Conservation (phyloP, 176 grass and related monocot species). For the Musa itinerans region DNA sequence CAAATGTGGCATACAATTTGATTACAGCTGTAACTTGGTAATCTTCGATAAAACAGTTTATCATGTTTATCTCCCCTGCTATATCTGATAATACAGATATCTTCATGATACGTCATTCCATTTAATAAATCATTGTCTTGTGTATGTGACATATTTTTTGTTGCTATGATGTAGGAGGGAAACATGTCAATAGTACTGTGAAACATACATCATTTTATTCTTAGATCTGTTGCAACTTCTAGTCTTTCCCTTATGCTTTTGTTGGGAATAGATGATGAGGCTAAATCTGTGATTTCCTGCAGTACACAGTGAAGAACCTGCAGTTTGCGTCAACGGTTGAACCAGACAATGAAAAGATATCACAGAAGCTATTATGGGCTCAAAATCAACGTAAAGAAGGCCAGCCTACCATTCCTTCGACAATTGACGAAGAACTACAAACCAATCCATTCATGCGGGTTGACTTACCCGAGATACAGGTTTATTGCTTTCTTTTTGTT, state of each 20-base stretch:
- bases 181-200: no score
- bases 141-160: no score
- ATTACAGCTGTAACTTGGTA: no score
- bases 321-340: constrained; percentile 69
- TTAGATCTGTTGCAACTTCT: not conserved
- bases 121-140: no score
- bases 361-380: constrained; percentile 80
- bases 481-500: constrained; percentile 1
- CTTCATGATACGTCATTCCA: no score
- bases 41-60: no score
- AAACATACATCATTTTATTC: not conserved
- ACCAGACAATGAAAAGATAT: constrained; percentile 66
- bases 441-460: constrained; percentile 94
- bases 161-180: no score
- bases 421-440: constrained; percentile 78
- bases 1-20: no score
- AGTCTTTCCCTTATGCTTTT: not conserved
- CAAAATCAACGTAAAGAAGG: constrained; percentile 42
- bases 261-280: not conserved
- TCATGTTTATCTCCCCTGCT: no score
- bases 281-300: constrained; percentile 8
- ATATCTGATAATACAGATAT: no score
- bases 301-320: constrained; percentile 83
- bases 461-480: constrained; percentile 82
- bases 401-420: constrained; percentile 70